Evolutionary conservation across 441 rosid genomes (phyloP), one percentile per base, ranked within the genome.

Genomic region (Erodium trifolium): DNA sequence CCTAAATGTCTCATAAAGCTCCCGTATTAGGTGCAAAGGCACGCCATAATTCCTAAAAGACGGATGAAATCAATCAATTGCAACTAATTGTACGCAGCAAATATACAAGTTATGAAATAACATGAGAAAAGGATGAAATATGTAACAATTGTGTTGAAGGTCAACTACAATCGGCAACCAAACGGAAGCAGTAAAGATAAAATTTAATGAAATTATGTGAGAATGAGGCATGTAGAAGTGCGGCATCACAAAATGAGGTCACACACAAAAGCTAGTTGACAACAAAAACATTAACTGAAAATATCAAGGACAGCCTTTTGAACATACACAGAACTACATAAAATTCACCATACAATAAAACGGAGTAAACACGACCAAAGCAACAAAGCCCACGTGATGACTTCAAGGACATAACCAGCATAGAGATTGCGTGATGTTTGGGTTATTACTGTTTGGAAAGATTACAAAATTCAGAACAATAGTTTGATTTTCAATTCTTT

Each of bases 1-100:
- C 73, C 99, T 94, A 76, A 88, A 88, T 63, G 99, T 92, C 85
- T 94, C 98, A 55, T 92, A 90, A 34, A 94, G 97, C 86, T 94
- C 99, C 66, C 99, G 80, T 65, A 94, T 87, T 75, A 94, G 78
- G 79, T 94, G 97, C 81, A 94, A 78, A 70, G 99, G 99, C 65
- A 94, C 81, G 5, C 99, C 99, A 82, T 94, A 94, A 76, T 90
- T 91, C 96, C 97, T 93, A 71, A 64, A 3, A n/a, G 59, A 51
- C 17, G 71, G 75, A 78, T 19, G 59, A 49, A 31, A 59, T 51
- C 29, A 70, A 45, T 51, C 59, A 51, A n/a, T 51, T 51, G 17
- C 17, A n/a, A 51, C 5, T 51, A 51, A 51, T n/a, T n/a, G 18
- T 51, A 51, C 5, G 18, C 59, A 51, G 18, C 59, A 51, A 14